Percentiles rank a stretch among this genome's conserved stretches.
phyloP scores from a whole-genome alignment of 768 basidiomycete genomes.

The Boletales sp. region DNA sequence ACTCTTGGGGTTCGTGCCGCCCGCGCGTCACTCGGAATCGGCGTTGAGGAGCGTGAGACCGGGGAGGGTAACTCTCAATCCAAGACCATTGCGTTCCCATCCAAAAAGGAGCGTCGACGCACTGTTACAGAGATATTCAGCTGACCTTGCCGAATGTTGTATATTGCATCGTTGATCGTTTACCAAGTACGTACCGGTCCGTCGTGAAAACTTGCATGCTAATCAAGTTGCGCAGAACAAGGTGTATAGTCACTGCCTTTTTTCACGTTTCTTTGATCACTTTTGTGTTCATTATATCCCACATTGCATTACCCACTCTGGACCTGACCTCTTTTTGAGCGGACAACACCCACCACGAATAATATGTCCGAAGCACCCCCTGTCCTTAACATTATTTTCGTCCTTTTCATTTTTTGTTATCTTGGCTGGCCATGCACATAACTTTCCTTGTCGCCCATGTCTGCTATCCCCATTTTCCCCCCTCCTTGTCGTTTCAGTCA shows the following conservation, averaged over 20 bases:
- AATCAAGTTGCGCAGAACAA: slow-evolving; percentile 4
- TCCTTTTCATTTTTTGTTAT: slow-evolving; percentile 17
- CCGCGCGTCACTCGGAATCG: slow-evolving; percentile 45
- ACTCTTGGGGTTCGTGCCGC: slow-evolving; percentile 38
- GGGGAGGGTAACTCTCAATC: slow-evolving; percentile 34
- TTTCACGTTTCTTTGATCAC: background rate
- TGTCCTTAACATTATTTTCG: slow-evolving; percentile 31
- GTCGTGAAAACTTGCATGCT: background rate
- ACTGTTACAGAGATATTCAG: slow-evolving; percentile 51
- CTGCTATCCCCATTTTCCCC: background rate
- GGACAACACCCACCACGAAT: slow-evolving; percentile 9
- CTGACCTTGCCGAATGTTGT: slow-evolving; percentile 12
- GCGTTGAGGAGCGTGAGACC: slow-evolving; percentile 26
- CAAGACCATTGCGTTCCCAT: slow-evolving; percentile 32
- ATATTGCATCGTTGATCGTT: slow-evolving; percentile 8
- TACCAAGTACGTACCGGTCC: slow-evolving; percentile 18
- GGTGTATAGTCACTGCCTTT: slow-evolving; percentile 23
- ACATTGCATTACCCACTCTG: slow-evolving; percentile 16
- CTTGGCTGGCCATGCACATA: slow-evolving; percentile 28
- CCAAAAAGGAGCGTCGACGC: slow-evolving; percentile 41
- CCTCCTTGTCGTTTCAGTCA: background rate
- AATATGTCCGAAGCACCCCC: slow-evolving; percentile 15
- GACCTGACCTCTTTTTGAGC: slow-evolving; percentile 14
- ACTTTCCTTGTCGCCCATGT: slow-evolving; percentile 7
- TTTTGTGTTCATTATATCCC: slow-evolving; percentile 23